phyloP scores from a whole-genome alignment of 441 rosid species.

The Kokia cookei region DNA sequence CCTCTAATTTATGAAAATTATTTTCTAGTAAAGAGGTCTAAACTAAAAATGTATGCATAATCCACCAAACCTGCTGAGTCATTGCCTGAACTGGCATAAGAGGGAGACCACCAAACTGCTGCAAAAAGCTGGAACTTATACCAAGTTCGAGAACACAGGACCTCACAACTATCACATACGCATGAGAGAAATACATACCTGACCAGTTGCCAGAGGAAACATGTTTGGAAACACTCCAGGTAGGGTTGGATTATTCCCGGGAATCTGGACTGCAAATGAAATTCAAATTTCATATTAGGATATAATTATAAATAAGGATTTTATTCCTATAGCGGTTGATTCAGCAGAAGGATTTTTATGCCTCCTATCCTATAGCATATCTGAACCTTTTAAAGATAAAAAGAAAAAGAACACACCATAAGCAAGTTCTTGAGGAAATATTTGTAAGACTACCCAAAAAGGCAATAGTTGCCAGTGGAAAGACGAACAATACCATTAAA shows the following conservation, averaged over 20 bases:
- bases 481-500: slow-evolving; percentile 77
- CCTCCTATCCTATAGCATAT: slow-evolving; percentile 6
- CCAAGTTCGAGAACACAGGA: slow-evolving; percentile 12
- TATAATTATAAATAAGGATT: slow-evolving; percentile 4
- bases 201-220: slow-evolving; percentile 62
- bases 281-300: slow-evolving; percentile 20
- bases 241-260: slow-evolving; percentile 52
- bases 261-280: slow-evolving; percentile 61
- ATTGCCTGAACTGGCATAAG: slow-evolving; percentile 97
- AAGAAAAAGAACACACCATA: slow-evolving; percentile 26
- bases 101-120: slow-evolving; percentile 73
- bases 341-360: slow-evolving; percentile 4
- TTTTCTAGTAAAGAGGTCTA: neutral
- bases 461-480: slow-evolving; percentile 67
- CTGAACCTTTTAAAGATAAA: slow-evolving; percentile 17
- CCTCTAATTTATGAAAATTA: neutral
- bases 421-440: slow-evolving; percentile 34
- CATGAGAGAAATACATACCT: slow-evolving; percentile 33
- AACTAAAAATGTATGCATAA: neutral
- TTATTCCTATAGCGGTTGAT: slow-evolving; percentile 5
- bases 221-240: slow-evolving; percentile 84
- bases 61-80: slow-evolving; percentile 86
- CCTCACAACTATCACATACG: neutral
- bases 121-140: slow-evolving; percentile 23
- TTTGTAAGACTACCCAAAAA: slow-evolving; percentile 64